phyloP scores from a whole-genome alignment of 2,329 filamentous ascomycete species.

The Cyanodermella asteris region DNA sequence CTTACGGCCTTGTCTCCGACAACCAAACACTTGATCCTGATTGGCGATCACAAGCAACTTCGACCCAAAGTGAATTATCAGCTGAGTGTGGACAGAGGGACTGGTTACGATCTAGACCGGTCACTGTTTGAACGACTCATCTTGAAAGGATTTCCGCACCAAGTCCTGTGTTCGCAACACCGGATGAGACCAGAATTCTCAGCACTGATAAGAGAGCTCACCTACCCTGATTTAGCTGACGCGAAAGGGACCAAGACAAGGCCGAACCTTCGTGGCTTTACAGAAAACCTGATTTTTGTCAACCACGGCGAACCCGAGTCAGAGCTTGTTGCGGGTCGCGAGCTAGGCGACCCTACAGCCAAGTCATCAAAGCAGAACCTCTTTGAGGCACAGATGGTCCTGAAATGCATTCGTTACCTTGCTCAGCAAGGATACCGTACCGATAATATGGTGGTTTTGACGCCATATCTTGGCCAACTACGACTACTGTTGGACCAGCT shows the following conservation, averaged over 20 bases:
- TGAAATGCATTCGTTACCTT: constrained; percentile 43
- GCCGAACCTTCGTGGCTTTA: constrained; percentile 31
- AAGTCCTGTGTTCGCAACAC: constrained; percentile 38
- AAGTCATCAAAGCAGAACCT: constrained; percentile 37
- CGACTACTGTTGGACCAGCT: constrained; percentile 33
- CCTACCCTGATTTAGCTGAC: constrained; percentile 41
- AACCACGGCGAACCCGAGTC: constrained; percentile 37
- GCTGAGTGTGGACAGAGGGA: constrained; percentile 39
- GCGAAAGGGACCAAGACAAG: constrained; percentile 26
- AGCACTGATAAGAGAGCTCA: constrained; percentile 30
- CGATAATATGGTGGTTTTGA: constrained; percentile 43
- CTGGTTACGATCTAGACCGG: constrained; percentile 43
- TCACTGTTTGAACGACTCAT: constrained; percentile 51
- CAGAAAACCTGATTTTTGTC: constrained; percentile 41
- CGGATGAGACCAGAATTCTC: constrained; percentile 51
- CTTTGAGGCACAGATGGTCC: constrained; percentile 44
- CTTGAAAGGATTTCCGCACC: constrained; percentile 28
- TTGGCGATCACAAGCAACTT: constrained; percentile 54
- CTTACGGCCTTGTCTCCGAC: constrained; percentile 34
- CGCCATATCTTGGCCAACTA: constrained; percentile 51
- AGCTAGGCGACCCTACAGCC: constrained; percentile 26
- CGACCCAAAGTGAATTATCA: constrained; percentile 43
- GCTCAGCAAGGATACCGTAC: constrained; percentile 50
- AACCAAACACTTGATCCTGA: constrained; percentile 43
- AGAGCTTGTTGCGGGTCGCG: constrained; percentile 22